Base-by-base conservation (phyloP, 257 asterid species). In the Knoxia roxburghii region DNA sequence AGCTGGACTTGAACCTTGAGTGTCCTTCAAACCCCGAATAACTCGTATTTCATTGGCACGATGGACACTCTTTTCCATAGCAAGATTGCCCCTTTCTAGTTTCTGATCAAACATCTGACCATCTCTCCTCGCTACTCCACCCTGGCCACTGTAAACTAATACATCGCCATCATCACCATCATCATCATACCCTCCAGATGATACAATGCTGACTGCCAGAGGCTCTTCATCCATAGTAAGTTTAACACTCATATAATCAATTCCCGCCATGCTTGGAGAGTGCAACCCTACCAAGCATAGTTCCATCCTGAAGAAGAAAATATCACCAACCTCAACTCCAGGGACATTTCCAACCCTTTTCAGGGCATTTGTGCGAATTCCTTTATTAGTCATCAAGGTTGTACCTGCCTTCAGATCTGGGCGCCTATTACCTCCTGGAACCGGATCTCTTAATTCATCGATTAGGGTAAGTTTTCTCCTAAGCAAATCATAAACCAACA, bases 141-240 rank as follows among this genome's bases (percentile, higher is more conserved):
- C 97, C 56, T 85, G 95, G 52, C 99, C 97, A 39, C 83, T 82
- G 80, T 93, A 93, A 61, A 93, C 74, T 79, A 90, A 67, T 50
- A 90, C 80, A 27, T 88, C 87, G 1, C 85, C 81, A 73, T 91
- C 94, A 24, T 76, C 84, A 21, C 94, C 97, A 9, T 84, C 86
- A 74, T 90, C 95, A 33, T 88, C 96, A 43, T 93, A 93, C 39
- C 99, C 95, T 67, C 97, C 99, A 24, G 99, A 81, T 6, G 97
- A 81, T 35, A 93, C 99, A 21, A 93, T 90, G 82, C 99, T 88
- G 46, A 93, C 86, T 27, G 99, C 97, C 68, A 93, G 64, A 55
- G 97, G 97, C 58, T 93, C 99, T 49, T 89, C 96, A 53, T 81
- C 90, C 76, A 61, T 60, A 21, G 88, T 78, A 57, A 75, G 61